phyloP scores from a whole-genome alignment of 768 basidiomycete genomes.

The Gloeopeniophorella convolvens region DNA sequence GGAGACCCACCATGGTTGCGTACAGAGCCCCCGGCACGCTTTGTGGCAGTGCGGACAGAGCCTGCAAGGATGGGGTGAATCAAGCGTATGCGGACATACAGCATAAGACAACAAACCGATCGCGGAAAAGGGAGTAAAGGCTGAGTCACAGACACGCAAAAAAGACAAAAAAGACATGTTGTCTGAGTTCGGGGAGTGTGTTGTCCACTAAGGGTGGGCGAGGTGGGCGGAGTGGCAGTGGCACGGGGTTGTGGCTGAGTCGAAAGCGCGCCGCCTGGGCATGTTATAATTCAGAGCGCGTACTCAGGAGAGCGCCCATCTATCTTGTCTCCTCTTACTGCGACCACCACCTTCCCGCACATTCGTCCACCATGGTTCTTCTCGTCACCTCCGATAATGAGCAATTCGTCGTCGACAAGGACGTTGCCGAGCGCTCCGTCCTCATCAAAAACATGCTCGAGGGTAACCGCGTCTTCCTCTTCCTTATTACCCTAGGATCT shows the following conservation, averaged over 20 bases:
- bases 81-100: conserved; percentile 23
- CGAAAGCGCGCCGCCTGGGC: not conserved
- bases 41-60: conserved; percentile 88
- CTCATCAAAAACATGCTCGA: conserved; percentile 99
- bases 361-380: conserved; percentile 56
- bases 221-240: too few species aligned
- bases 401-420: conserved; percentile 87
- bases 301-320: not conserved
- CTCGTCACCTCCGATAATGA: conserved; percentile 95
- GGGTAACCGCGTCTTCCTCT: conserved; percentile 40
- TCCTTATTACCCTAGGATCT: conserved; percentile 8
- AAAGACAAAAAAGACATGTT: conserved; percentile 46
- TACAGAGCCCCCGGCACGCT: conserved; percentile 91
- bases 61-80: conserved; percentile 30
- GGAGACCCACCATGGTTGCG: conserved; percentile 91
- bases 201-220: too few species aligned
- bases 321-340: not conserved
- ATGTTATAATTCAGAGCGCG: not conserved
- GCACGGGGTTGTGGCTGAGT: not conserved
- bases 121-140: conserved; percentile 44
- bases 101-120: conserved; percentile 25
- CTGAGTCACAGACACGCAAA: conserved; percentile 31
- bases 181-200: not conserved
- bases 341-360: conserved; percentile 16
- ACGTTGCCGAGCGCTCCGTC: conserved; percentile 91